Base-by-base conservation (phyloP, 306 rosid genomes). In the Dicorynia guianensis region DNA sequence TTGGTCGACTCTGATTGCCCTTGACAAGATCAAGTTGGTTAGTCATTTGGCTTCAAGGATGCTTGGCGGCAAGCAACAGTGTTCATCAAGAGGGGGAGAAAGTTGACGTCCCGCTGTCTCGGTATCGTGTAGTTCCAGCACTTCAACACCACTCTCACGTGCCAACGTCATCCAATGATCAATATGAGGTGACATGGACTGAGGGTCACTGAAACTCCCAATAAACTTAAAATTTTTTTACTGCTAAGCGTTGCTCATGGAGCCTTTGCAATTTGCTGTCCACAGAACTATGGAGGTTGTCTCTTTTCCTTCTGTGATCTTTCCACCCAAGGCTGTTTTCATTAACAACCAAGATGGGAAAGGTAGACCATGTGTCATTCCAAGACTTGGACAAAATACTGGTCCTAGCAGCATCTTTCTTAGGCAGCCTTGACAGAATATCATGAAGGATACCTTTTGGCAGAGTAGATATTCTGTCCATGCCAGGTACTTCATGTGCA, bases 401-500 rank as follows among this genome's bases (percentile, higher is more conserved):
- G 25, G 79, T 50, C 55, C 65, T 61, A 40, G 55, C 47, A 3
- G 55, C 66, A 38, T 52, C 20, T 25, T 75, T 75, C 13, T 20
- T 33, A 50, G 79, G 72, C 2, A 63, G 55, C 58, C 65, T 50
- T 5, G 72, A 63, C 3, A 75, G 44, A 53, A 75, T 63, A 33
- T 75, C 72, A 33, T 75, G 64, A 48, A 75, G 66, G 54, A 75
- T 55, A 7, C 17, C n/a, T 25, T 61, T 68, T 30, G 78, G 78
- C 4, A 74, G 35, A n/a, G 49, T 59, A 15, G 71, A 74, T 34
- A 74, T 74, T 17, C 43, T 7, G 38, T 62, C 78, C 69, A 73
- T 35, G 1, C 1, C 30, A 25, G 30, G 2, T 59, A 18, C 54
- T 10, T 49, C 18, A 49, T 2, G 6, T 13, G 44, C 54, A 13